Base-by-base conservation (phyloP, 1,284 basidiomycete species). In the Vanrija sp. region DNA sequence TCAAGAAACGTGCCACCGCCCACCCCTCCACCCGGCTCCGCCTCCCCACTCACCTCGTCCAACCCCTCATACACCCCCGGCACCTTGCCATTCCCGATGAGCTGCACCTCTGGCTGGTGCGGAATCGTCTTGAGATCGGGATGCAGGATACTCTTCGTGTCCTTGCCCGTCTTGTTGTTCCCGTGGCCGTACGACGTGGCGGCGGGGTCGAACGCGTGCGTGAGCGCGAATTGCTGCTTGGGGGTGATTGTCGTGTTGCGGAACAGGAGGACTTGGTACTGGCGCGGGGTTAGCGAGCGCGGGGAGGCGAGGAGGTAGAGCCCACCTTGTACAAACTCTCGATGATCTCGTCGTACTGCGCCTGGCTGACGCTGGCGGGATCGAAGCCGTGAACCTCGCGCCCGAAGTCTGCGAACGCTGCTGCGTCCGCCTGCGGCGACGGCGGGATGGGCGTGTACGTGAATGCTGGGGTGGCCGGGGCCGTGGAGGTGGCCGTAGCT, bases 51-150 rank as follows among this genome's bases (percentile, higher is more conserved):
- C 38, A 85, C 87, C 58, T 84, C 81, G 1, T 83, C 82, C 43
- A 91, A 81, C 12, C 89, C 89, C 71, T 89, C 87, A 76, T 91
- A 83, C 65, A 87, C 76, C 62, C 83, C 83, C 3, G 63, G 67
- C n/a, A 87, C 83, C 4, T 76, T 81, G 16, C 85, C 86, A 65
- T 88, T 90, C 25, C 89, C 89, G 70, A 91, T 90, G 49, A 91
- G 83, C 69, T 92, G 89, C 3, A 92, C 89, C 69, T 91, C 88
- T 1, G 88, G 89, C 6, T 87, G 86, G 45, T 85, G 83, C 3
- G 89, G 89, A 65, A 91, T 90, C 34, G 89, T 90, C 79, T 90
- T 91, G 64, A 91, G 83, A 71, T 91, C 87, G 0, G 88, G 87
- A 67, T 90, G 87, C 6, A 91, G 83, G 65, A 90, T 85, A 15